A percentile compares a stretch with the other conserved stretches of the same genome.
These are phyloP conservation scores for Mentha longifolia DNA, from an alignment of 257 asterid genomes.

Conservation along the genomic window DNA sequence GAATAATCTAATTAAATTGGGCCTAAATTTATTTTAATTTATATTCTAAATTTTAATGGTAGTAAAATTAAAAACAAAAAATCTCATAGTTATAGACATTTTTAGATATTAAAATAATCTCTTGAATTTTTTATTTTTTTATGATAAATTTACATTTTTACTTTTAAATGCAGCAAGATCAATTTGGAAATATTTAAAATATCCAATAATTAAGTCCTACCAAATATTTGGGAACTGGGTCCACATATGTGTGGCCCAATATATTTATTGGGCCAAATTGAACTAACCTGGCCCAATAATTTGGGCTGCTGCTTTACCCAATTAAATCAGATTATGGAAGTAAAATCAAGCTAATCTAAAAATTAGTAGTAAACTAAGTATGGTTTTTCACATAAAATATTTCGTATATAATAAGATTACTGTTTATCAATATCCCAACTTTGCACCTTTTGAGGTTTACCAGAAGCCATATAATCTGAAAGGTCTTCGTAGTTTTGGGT, in stretches of 20 bases:
- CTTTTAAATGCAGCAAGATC: neutral
- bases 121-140: too few species aligned
- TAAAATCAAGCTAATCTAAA: too few species aligned
- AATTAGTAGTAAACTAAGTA: neutral
- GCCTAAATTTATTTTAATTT: too few species aligned
- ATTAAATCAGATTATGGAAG: too few species aligned
- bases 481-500: neutral
- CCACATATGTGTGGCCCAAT: constrained; percentile 4
- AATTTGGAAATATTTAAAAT: neutral
- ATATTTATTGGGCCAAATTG: neutral
- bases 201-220: neutral
- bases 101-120: neutral
- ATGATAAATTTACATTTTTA: neutral
- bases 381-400: neutral
- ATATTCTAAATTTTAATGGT: too few species aligned
- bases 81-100: too few species aligned
- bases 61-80: too few species aligned
- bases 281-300: neutral
- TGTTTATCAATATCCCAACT: neutral
- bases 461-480: neutral
- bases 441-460: neutral
- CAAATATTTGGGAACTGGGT: neutral
- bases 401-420: neutral
- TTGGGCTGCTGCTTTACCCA: too few species aligned
- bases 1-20: too few species aligned